Conservation (phyloP, 2,329 filamentous ascomycete species). For the Botrytis medusae region DNA sequence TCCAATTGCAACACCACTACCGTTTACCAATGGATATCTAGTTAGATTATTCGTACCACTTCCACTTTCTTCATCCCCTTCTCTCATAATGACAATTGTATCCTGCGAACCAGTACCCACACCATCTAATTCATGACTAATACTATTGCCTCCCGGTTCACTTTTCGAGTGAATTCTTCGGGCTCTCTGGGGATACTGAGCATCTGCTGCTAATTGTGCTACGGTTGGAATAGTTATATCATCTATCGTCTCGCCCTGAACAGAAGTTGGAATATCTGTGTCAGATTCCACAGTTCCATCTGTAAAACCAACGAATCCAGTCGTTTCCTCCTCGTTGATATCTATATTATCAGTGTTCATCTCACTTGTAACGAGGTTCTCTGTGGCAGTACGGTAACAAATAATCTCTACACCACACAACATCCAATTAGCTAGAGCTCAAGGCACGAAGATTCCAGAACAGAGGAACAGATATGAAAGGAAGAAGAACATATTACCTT, state of each 20-base stretch:
- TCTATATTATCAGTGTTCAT: neutral
- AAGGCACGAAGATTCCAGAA: neutral
- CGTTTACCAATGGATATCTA: neutral
- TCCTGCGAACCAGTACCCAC: neutral
- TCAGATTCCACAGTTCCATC: neutral
- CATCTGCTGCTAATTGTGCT: neutral
- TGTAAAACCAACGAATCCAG: neutral
- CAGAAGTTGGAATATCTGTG: neutral
- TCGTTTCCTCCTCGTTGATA: neutral
- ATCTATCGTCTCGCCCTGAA: neutral
- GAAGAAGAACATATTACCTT: neutral
- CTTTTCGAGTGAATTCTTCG: conserved; percentile 1
- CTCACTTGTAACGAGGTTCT: neutral
- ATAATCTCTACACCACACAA: neutral
- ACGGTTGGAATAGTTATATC: neutral
- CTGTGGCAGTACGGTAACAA: neutral
- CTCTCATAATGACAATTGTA: neutral
- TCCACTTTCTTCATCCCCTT: neutral
- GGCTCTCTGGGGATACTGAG: neutral
- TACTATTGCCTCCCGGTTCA: neutral
- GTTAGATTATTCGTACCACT: neutral
- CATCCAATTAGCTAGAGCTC: neutral
- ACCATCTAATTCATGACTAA: neutral
- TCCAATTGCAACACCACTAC: neutral
- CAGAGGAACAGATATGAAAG: neutral